A percentile compares a stretch with the other conserved stretches of the same genome.
These are phyloP conservation scores for Cercospora nicotianae DNA, from an alignment of 2,329 filamentous ascomycete genomes.

Conservation along the genomic window DNA sequence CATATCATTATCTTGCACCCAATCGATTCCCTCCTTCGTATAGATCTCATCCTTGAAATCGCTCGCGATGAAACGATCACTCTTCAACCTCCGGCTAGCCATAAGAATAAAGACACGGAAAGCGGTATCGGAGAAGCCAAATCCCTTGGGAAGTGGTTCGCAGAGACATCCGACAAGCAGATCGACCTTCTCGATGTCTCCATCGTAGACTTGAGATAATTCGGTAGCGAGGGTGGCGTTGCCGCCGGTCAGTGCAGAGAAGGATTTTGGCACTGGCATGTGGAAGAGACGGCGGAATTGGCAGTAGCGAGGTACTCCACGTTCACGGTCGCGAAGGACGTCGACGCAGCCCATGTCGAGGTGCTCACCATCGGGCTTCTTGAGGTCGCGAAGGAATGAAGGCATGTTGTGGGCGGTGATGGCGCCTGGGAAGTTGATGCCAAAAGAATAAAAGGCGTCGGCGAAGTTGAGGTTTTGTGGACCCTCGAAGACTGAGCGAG, in stretches of 20 bases:
- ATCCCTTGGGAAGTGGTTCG: conserved; percentile 48
- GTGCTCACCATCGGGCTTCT: conserved; percentile 45
- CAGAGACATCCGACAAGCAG: conserved; percentile 46
- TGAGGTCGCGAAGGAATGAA: conserved; percentile 45
- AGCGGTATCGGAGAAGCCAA: conserved; percentile 52
- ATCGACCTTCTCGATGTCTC: conserved; percentile 48
- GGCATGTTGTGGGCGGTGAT: conserved; percentile 47
- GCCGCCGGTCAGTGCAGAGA: conserved; percentile 45
- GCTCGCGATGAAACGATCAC: conserved; percentile 48
- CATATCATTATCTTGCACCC: conserved; percentile 48
- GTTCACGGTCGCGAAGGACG: conserved; percentile 50
- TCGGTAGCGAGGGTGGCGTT: conserved; percentile 41
- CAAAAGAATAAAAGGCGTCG: conserved; percentile 50
- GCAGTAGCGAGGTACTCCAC: conserved; percentile 50
- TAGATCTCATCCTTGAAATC: conserved; percentile 46
- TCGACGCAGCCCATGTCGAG: conserved; percentile 51
- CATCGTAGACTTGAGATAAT: conserved; percentile 43
- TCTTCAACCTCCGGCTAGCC: conserved; percentile 47
- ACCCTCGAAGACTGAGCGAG: conserved; percentile 37
- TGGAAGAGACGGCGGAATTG: conserved; percentile 49
- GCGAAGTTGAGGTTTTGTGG: conserved; percentile 35
- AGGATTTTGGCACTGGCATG: conserved; percentile 41
- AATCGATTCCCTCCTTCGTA: conserved; percentile 45
- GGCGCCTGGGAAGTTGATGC: conserved; percentile 51
- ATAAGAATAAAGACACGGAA: conserved; percentile 51